Base-by-base conservation (phyloP, 441 rosid species). In the Croton setiger region DNA sequence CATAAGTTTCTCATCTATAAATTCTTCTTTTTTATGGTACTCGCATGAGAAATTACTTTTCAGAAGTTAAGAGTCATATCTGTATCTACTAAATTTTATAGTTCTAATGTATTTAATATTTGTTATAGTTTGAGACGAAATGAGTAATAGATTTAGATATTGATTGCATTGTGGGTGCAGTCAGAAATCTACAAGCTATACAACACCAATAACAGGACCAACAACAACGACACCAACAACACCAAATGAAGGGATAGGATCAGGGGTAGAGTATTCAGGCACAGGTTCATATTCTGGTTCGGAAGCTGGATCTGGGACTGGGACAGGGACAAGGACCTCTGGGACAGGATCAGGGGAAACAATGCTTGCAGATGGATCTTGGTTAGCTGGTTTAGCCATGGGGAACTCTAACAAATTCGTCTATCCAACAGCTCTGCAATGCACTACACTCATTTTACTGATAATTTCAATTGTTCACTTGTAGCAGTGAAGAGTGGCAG, bases 341-440 rank as follows among this genome's bases (percentile, higher is more conserved):
- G 86, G 78, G 39, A 36, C 82, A 0, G 81, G 76, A 14, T 52
- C 85, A 0, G 85, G 80, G 6, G 79, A 79, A 70, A 75, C 96
- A 11, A 72, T 83, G 82, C 52, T 88, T 56, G 81, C 83, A 17
- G 98, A 93, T 33, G 96, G 93, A 21, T 84, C 98, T 11, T 93
- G 94, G 91, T 68, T 93, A 76, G 97, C 95, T 58, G 95, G 97
- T 65, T 78, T 93, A 70, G 98, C 97, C 68, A 86, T 91, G 94
- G 98, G 98, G 59, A 87, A 78, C 41, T 84, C 98, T 0, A 39
- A 75, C 33, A 80, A 81, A 77, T 18, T 77, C 45, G 73, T 79
- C 9, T 66, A 77, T 47, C 75, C 79, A 9, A 15, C 71, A 60
- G 67, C 65, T 47, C 60, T 72, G 0, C 69, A 71, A 49, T 73